These are phyloP conservation scores for Vanderwaltozyma polyspora DNA, from an alignment of 805 yeast genomes.

Conservation along the genomic window DNA sequence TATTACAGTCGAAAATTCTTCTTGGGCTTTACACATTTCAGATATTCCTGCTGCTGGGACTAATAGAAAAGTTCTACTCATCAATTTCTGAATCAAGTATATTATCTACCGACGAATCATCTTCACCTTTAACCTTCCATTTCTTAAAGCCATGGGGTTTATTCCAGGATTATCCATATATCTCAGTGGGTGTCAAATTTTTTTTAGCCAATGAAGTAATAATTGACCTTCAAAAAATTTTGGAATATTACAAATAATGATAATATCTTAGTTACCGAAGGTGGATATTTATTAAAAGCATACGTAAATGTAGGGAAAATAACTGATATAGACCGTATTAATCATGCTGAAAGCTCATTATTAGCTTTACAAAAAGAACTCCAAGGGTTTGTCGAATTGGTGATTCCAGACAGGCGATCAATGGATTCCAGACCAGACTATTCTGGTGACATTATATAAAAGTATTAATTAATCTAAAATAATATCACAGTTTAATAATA, in stretches of 20 bases:
- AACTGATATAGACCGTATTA: slow-evolving; percentile 65
- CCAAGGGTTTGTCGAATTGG: slow-evolving; percentile 54
- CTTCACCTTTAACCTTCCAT: slow-evolving; percentile 26
- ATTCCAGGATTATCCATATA: slow-evolving; percentile 35
- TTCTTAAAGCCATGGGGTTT: slow-evolving; percentile 62
- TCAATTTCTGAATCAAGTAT: slow-evolving; percentile 47
- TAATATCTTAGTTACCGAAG: slow-evolving; percentile 41
- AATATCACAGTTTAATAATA: no score
- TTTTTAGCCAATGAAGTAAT: slow-evolving; percentile 21
- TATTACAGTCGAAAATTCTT: not conserved
- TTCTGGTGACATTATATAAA: slow-evolving; percentile 6
- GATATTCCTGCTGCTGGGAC: slow-evolving; percentile 74
- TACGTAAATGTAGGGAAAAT: slow-evolving; percentile 59
- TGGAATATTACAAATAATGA: slow-evolving; percentile 23
- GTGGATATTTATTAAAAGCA: slow-evolving; percentile 47
- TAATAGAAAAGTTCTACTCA: slow-evolving; percentile 44
- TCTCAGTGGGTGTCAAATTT: slow-evolving; percentile 22
- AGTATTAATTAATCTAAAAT: no score
- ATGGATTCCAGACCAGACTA: slow-evolving; percentile 64
- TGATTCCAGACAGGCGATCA: slow-evolving; percentile 62
- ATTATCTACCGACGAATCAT: slow-evolving; percentile 17
- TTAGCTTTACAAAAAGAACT: slow-evolving; percentile 53
- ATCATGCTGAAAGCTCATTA: slow-evolving; percentile 53
- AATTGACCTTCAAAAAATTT: slow-evolving; percentile 18
- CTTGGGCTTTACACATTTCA: slow-evolving; percentile 53